phyloP scores from a whole-genome alignment of 306 rosid genomes.

The Sechiopsis laciniata region DNA sequence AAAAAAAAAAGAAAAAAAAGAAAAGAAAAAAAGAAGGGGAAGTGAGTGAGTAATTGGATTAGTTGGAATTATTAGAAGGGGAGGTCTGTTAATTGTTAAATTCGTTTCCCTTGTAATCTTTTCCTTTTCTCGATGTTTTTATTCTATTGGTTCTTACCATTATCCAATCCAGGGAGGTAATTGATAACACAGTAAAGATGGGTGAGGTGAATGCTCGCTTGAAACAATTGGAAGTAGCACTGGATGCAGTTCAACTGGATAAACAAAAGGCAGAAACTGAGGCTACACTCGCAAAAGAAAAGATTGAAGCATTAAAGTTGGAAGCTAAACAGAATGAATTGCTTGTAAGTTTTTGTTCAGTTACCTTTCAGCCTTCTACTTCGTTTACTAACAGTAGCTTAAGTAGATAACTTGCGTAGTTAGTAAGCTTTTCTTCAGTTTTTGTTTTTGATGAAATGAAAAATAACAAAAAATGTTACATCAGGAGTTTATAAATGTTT shows the following conservation, averaged over 20 bases:
- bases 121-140: not conserved
- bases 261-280: conserved; percentile 71
- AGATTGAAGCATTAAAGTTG: conserved; percentile 55
- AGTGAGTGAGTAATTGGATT: too few relatives aligned
- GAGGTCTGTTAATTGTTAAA: too few relatives aligned
- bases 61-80: too few relatives aligned
- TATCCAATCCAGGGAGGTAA: conserved; percentile 62
- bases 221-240: conserved; percentile 79
- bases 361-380: not conserved
- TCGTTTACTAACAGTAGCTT: not conserved
- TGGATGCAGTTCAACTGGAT: conserved; percentile 62
- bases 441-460: not conserved
- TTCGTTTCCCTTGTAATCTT: not conserved
- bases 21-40: too few relatives aligned
- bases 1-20: too few relatives aligned
- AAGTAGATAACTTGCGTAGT: not conserved
- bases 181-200: conserved; percentile 54
- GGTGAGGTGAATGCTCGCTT: conserved; percentile 60
- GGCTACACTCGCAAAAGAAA: conserved; percentile 55
- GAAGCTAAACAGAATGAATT: conserved; percentile 54
- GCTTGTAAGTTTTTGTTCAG: conserved; percentile 48
- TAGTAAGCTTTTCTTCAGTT: not conserved
- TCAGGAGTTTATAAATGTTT: not conserved
- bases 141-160: not conserved
- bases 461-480: not conserved